Percentiles rank a stretch among this genome's conserved stretches.
Evolutionary conservation across 768 basidiomycete species (phyloP).

Genomic region (Hygrocybe coccinea): DNA sequence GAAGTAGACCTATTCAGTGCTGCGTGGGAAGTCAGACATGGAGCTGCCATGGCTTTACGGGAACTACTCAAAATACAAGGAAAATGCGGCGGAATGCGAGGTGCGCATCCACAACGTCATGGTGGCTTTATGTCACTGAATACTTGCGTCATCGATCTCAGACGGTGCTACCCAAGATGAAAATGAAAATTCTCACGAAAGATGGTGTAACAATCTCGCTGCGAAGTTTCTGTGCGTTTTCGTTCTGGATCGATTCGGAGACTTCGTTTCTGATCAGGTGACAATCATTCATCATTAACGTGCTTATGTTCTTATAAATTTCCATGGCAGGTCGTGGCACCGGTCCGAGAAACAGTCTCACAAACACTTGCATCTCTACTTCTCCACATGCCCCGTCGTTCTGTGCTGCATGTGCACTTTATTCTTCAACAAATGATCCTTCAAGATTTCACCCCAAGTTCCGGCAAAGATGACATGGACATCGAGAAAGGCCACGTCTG

Average conservation of each 20-base stretch:
- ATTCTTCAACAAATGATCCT: slow-evolving; percentile 90
- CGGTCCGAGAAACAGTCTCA: slow-evolving; percentile 92
- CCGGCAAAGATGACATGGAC: slow-evolving; percentile 28
- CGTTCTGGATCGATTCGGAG: slow-evolving; percentile 95
- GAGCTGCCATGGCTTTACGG: slow-evolving; percentile 84
- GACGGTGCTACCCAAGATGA: slow-evolving; percentile 49
- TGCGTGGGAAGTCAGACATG: slow-evolving; percentile 92
- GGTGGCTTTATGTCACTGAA: background rate
- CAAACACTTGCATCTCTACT: slow-evolving; percentile 90
- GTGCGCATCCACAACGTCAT: slow-evolving; percentile 32
- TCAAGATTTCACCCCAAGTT: slow-evolving; percentile 61
- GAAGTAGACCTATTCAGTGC: slow-evolving; percentile 81
- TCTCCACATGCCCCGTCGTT: slow-evolving; percentile 79
- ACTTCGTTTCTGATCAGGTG: slow-evolving; percentile 90
- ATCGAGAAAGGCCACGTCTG: slow-evolving; percentile 66
- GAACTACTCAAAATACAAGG: slow-evolving; percentile 86
- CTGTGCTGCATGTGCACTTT: slow-evolving; percentile 73
- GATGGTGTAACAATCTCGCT: slow-evolving; percentile 87
- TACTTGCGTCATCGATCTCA: slow-evolving; percentile 21
- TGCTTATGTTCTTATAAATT: background rate
- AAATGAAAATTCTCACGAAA: slow-evolving; percentile 67
- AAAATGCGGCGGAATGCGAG: slow-evolving; percentile 74
- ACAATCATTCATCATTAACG: background rate
- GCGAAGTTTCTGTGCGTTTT: slow-evolving; percentile 84
- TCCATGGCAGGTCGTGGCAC: slow-evolving; percentile 68